Evolutionary conservation across 1,139 yeast species (phyloP).

Genomic region (Debaryomyces coudertii): DNA sequence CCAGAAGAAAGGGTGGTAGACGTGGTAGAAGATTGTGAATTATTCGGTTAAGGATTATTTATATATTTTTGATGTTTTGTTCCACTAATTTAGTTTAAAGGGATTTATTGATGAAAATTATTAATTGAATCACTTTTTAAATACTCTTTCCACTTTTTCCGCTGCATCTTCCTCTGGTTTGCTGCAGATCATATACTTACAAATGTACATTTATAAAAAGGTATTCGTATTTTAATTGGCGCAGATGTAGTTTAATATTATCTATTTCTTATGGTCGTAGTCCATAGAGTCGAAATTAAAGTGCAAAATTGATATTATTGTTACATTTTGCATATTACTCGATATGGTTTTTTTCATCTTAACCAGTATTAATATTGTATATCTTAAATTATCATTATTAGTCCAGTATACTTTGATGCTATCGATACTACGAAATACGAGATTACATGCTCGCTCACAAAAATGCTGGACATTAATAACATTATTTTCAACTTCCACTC

Average conservation of each 20-base stretch:
- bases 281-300: too few relatives aligned
- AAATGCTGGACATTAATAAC: not conserved
- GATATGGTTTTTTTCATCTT: not conserved
- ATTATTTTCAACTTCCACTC: not conserved
- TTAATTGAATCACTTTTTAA: conserved; percentile 8
- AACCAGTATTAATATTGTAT: not conserved
- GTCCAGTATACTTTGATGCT: conserved; percentile 1
- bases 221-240: conserved; percentile 4
- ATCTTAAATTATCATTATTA: not conserved
- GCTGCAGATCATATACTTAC: conserved; percentile 13
- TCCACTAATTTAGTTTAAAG: conserved; percentile 11
- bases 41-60: conserved; percentile 7
- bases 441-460: not conserved
- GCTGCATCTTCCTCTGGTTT: conserved; percentile 8
- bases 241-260: not conserved
- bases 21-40: conserved; percentile 99
- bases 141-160: conserved; percentile 8
- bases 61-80: conserved; percentile 8
- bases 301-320: not conserved
- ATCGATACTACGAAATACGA: not conserved
- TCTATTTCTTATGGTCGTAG: not conserved
- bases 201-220: conserved; percentile 16
- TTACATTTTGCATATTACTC: not conserved
- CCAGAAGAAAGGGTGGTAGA: conserved; percentile 99
- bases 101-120: conserved; percentile 7